Base-by-base conservation (phyloP, 2,329 filamentous ascomycete species). In the Claviceps fusiformis region DNA sequence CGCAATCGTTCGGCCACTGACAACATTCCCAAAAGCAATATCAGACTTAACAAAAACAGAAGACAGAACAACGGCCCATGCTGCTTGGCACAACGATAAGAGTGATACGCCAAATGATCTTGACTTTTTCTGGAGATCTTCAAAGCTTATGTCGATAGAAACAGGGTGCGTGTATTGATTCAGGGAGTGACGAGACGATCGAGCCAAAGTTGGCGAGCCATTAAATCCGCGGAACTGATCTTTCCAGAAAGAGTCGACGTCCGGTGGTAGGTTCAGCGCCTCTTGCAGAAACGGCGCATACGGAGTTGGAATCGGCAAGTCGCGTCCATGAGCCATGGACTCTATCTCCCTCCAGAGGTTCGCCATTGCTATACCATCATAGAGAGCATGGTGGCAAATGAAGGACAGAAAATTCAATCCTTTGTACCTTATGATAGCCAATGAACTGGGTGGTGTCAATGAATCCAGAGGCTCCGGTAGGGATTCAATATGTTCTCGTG, bases 21-120 rank as follows among this genome's bases (percentile, higher is more conserved):
- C 78, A 2, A 96, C 85, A 62, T 89, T 93, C 0, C 92, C 91
- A 63, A 96, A 95, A 66, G 88, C 93, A 5, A 95, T 63, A 62
- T 95, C 90, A 0, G 71, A 65, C 5, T 73, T 71, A 1, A 74
- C 66, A 2, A 83, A 75, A 2, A 81, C 71, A 2, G 78, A 70
- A 0, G 78, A 73, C 1, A 95, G 65, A 0, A 87, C 68, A 46
- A 78, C 78, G 0, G 82, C 78, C 88, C 89, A 95, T 1, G 83
- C 76, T 3, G 86, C 75, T 67, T 95, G 89, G 37, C 83, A 78
- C 0, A 88, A 61, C 0, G 85, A 79, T 1, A 92, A 70, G 0
- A 90, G 70, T 0, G 85, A 84, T 0, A 81, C 72, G 0, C 80
- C 79, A 3, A 83, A 65, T 5, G 72, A 70, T 60, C 76, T 78